Evolutionary conservation across 768 basidiomycete genomes (phyloP), one percentile per base, ranked within the genome.

Genomic region (Coprinopsis marcescibilis): DNA sequence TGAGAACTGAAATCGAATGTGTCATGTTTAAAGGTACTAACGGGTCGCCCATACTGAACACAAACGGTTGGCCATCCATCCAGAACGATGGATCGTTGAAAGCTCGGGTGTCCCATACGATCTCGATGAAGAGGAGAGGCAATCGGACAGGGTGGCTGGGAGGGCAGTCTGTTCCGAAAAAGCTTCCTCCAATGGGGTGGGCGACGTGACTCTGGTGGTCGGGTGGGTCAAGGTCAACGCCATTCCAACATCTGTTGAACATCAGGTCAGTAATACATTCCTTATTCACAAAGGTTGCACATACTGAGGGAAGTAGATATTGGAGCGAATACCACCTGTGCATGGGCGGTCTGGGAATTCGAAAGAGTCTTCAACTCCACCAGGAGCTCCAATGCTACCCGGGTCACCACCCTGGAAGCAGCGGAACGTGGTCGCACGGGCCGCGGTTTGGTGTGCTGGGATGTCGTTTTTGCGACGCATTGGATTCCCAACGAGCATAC

Each of bases 41-140:
- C 51, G 51, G 51, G 21, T 54, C 53, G 34, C 53, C 53, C 45
- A 51, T 54, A 33, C 50, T 51, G 27, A 51, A 40, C 5, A 52
- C 51, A 35, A 52, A 48, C 7, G 51, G 51, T 27, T 52, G 47
- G 13, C 32, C 32, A 7, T 29, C 20, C 5, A 43, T 41, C 48
- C 48, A 49, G 12, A 49, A 27, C 24, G 20, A n/a, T 3, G 35
- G 50, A 21, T 46, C 46, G 34, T 51, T 52, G 47, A 52, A 52
- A 30, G 41, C 35, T 23, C 51, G 42, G 11, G 51, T 52, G 30
- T 52, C 51, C 51, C 51, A 52, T 12, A 52, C 46, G n/a, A 48
- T 52, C 30, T 52, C 51, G 7, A 52, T 35, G 47, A 52, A 52
- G 15, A 52, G 24, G 11, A 52, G 36, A 3, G 51, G 51, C 12